Evolutionary conservation across 257 asterid genomes (phyloP), one percentile per base, ranked within the genome.

Genomic region (Solanum rostratum): DNA sequence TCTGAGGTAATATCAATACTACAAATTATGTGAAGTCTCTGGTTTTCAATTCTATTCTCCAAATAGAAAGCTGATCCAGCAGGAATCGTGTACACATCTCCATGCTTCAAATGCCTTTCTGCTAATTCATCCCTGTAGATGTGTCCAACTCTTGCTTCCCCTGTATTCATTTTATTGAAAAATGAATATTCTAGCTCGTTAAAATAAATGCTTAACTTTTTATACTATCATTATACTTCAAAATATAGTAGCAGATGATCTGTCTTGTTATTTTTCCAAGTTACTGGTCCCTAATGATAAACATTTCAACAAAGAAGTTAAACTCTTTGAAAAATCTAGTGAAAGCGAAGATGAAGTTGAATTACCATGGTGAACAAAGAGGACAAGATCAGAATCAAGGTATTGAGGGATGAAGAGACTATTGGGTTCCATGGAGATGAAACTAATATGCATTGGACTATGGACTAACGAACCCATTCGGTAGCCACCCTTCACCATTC

Each of bases 391-490:
- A 62, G 97, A 90, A 90, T 96, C 99, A 62, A 96, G 97, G 59
- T 94, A 96, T 87, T 95, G 99, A 88, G 99, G 99, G 69, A 93
- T 84, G 93, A 96, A 92, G 20, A 96, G 90, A 83, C 88, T 87
- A 8, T 81, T 86, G 0, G 99, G 98, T 84, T 96, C 98, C 99
- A 96, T 94, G 1, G 95, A 92, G n/a, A 93, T 92, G 90, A 95
- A 93, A 0, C 95, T 97, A 55, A 95, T 84, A 73, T 92, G 93
- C 94, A 95, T 83, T 20, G 92, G 91, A 22, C 79, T 89, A 29
- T 37, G 76, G 6, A 70, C 15, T 39, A 39, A 33, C 60, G 30
- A 45, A 73, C 73, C 57, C 86, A 65, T 0, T 4, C 92, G 89
- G 50, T 41, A 39, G 7, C 80, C 68, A 2, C 97, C 92, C 60